Conservation (phyloP, 2,329 filamentous ascomycete genomes). For the Fusarium penzigii region DNA sequence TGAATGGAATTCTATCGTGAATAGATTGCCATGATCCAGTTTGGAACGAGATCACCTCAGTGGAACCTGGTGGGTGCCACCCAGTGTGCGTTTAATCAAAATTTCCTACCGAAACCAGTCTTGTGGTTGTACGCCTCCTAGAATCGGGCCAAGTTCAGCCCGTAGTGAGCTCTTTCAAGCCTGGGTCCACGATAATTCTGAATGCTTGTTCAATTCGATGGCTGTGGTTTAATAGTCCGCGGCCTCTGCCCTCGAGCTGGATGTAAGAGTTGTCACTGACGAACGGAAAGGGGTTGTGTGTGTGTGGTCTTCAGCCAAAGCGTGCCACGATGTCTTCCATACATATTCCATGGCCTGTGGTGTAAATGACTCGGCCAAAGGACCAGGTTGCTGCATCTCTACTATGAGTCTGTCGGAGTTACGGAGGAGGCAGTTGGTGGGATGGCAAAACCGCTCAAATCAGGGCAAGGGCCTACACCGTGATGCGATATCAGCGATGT, state of each 20-base stretch:
- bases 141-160: constrained; percentile 13
- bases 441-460: neutral
- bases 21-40: constrained; percentile 15
- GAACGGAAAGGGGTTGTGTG: too few relatives aligned
- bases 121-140: constrained; percentile 22
- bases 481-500: neutral
- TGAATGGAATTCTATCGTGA: neutral
- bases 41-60: constrained; percentile 26
- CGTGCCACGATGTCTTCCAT: neutral
- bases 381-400: neutral
- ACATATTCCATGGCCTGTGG: neutral
- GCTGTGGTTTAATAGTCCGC: neutral
- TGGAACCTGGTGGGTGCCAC: constrained; percentile 20
- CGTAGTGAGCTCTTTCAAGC: neutral
- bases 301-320: neutral
- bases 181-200: neutral
- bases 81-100: constrained; percentile 10
- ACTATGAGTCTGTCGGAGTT: neutral
- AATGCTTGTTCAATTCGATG: neutral
- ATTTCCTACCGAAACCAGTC: constrained; percentile 22
- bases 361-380: neutral
- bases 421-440: neutral
- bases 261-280: neutral
- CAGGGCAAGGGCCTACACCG: neutral
- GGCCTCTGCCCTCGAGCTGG: neutral